Evolutionary conservation across 306 rosid species (phyloP).

Genomic region (Cucumis melo): DNA sequence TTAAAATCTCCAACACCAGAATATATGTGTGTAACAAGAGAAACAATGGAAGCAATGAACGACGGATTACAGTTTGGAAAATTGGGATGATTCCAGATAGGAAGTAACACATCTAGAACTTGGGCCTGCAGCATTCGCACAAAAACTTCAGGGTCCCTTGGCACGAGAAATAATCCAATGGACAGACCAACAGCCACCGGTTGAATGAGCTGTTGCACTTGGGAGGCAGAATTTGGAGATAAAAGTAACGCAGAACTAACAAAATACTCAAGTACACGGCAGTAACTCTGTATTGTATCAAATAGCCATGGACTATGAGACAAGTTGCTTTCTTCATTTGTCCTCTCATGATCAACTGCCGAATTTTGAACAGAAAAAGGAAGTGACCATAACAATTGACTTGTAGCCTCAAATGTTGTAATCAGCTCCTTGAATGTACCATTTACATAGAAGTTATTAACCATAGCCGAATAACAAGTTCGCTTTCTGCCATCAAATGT

Average conservation of each 20-base stretch:
- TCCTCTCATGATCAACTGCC: conserved; percentile 43
- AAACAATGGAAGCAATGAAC: conserved; percentile 75
- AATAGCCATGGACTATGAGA: conserved; percentile 74
- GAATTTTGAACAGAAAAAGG: conserved; percentile 46
- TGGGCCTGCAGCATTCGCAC: conserved; percentile 94
- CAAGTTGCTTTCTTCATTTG: conserved; percentile 52
- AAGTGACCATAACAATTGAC: conserved; percentile 85
- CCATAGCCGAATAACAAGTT: conserved; percentile 69
- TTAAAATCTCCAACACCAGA: conserved; percentile 96
- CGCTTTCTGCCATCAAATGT: conserved; percentile 80
- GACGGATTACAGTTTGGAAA: conserved; percentile 66
- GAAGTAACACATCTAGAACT: conserved; percentile 81
- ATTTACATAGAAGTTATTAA: conserved; percentile 85
- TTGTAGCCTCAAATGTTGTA: conserved; percentile 92
- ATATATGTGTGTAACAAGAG: conserved; percentile 75
- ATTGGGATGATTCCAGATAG: conserved; percentile 85
- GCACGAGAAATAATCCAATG: conserved; percentile 92
- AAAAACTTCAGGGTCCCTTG: conserved; percentile 94
- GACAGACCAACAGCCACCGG: conserved; percentile 94
- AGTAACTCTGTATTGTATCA: conserved; percentile 80
- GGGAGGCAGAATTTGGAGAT: conserved; percentile 79
- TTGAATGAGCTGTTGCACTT: conserved; percentile 83
- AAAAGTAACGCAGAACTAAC: conserved; percentile 82
- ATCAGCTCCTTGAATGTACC: conserved; percentile 88
- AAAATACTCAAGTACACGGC: conserved; percentile 81